A percentile compares a stretch with the other conserved stretches of the same genome.
Conservation (phyloP, 352 stramenopile species). For the Globisporangium spiculum region DNA sequence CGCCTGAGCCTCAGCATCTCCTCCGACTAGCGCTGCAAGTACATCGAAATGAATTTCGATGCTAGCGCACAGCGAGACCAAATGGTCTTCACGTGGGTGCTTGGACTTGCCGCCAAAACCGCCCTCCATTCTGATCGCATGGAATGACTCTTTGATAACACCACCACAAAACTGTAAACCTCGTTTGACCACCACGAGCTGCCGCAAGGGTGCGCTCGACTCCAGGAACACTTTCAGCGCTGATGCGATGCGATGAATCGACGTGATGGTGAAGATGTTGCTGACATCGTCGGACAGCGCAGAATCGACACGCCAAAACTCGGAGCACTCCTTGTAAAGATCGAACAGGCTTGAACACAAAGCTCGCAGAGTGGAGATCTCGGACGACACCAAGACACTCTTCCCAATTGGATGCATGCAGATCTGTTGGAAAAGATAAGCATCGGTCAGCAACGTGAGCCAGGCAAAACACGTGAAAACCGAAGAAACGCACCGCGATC, state of each 20-base stretch:
- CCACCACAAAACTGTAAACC: conserved; percentile 33
- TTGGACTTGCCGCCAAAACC: conserved; percentile 42
- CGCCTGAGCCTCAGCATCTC: conserved; percentile 29
- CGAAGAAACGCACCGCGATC: conserved; percentile 26
- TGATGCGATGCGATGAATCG: conserved; percentile 22
- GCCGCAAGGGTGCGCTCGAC: conserved; percentile 20
- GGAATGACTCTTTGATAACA: conserved; percentile 42
- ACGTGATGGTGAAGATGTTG: neutral
- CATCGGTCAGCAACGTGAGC: neutral
- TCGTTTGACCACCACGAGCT: conserved; percentile 32
- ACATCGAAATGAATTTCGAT: conserved; percentile 51
- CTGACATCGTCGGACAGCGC: neutral
- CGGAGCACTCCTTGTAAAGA: conserved; percentile 32
- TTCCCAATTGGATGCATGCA: conserved; percentile 1
- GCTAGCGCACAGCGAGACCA: conserved; percentile 36
- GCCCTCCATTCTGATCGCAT: conserved; percentile 43
- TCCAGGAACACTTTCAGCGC: conserved; percentile 44
- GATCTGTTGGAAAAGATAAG: conserved; percentile 6
- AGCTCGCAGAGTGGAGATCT: conserved; percentile 16
- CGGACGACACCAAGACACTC: conserved; percentile 14
- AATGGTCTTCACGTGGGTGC: conserved; percentile 27
- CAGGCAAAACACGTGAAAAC: neutral
- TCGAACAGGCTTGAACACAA: conserved; percentile 40
- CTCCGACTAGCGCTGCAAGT: conserved; percentile 42
- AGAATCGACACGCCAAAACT: conserved; percentile 11